These are phyloP conservation scores for Neotropicomus parvogracilis DNA, from an alignment of 1,284 basidiomycete species.

Conservation along the genomic window DNA sequence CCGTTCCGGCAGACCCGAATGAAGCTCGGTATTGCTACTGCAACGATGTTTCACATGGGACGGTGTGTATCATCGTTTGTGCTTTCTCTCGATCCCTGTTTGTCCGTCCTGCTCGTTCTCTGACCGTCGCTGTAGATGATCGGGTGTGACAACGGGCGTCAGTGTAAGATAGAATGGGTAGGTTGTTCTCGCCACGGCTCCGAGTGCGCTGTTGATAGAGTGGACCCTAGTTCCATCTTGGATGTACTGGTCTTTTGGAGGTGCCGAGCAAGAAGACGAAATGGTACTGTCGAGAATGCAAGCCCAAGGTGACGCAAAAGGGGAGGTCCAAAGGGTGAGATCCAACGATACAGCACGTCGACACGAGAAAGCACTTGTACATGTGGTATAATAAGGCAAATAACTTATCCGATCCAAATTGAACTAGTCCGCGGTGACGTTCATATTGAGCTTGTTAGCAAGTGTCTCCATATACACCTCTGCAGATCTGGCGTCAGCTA, in stretches of 20 bases:
- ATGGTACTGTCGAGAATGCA: slow-evolving; percentile 75
- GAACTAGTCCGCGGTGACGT: slow-evolving; percentile 42
- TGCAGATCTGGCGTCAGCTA: slow-evolving; percentile 28
- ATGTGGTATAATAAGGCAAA: slow-evolving; percentile 21
- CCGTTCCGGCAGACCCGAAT: slow-evolving; percentile 36
- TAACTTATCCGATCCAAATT: slow-evolving; percentile 15
- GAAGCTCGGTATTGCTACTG: slow-evolving; percentile 77
- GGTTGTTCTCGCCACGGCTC: slow-evolving; percentile 23
- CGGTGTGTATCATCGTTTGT: slow-evolving; percentile 43
- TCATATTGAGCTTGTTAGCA: slow-evolving; percentile 63
- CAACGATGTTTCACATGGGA: slow-evolving; percentile 69
- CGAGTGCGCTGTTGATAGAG: slow-evolving; percentile 14
- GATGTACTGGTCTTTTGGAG: slow-evolving; percentile 61
- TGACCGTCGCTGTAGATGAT: slow-evolving; percentile 60
- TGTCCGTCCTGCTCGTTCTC: slow-evolving; percentile 7
- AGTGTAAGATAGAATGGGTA: slow-evolving; percentile 80
- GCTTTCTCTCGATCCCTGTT: too few relatives aligned
- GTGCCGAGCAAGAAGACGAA: slow-evolving; percentile 55
- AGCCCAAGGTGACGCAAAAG: slow-evolving; percentile 30
- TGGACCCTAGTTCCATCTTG: slow-evolving; percentile 68
- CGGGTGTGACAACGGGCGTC: slow-evolving; percentile 65
- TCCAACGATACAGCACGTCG: neutral
- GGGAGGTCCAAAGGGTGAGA: slow-evolving; percentile 26
- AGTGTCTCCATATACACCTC: slow-evolving; percentile 81
- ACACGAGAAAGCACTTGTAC: slow-evolving; percentile 10